A percentile compares a stretch with the other conserved stretches of the same genome.
phyloP scores from a whole-genome alignment of 2,329 filamentous ascomycete genomes.

The Colletotrichum cordylinicola region DNA sequence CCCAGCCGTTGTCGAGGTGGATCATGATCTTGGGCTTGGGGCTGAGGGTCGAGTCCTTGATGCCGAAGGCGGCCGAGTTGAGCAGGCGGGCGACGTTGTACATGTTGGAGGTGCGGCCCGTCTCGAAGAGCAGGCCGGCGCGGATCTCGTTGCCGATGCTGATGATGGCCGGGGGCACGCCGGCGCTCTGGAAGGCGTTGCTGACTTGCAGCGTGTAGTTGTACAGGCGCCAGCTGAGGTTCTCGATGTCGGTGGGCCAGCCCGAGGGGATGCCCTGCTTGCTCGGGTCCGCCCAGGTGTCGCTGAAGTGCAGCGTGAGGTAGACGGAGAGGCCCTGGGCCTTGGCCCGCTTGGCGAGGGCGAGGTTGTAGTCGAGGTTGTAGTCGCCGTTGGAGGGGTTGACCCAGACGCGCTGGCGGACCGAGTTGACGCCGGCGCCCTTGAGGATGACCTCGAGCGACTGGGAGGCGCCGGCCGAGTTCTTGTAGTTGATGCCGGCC shows the following conservation, averaged over 20 bases:
- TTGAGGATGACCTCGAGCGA: slow-evolving; percentile 69
- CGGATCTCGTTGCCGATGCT: slow-evolving; percentile 79
- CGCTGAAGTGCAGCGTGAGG: slow-evolving; percentile 70
- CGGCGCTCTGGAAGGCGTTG: slow-evolving; percentile 63
- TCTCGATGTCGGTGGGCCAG: slow-evolving; percentile 66
- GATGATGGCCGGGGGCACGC: slow-evolving; percentile 64
- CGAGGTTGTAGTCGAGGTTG: slow-evolving; percentile 73
- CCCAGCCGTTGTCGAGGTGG: slow-evolving; percentile 79
- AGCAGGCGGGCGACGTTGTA: slow-evolving; percentile 69
- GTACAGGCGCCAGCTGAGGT: slow-evolving; percentile 67
- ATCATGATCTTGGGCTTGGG: slow-evolving; percentile 73
- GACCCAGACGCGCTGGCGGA: slow-evolving; percentile 76
- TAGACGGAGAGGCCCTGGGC: slow-evolving; percentile 66
- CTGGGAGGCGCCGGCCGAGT: slow-evolving; percentile 53
- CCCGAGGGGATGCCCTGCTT: slow-evolving; percentile 67
- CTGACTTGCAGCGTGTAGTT: slow-evolving; percentile 71
- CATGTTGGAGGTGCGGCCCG: slow-evolving; percentile 60
- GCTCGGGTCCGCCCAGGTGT: slow-evolving; percentile 74
- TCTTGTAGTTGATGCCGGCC: slow-evolving; percentile 66
- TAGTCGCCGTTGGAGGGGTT: slow-evolving; percentile 70
- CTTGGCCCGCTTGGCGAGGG: slow-evolving; percentile 69
- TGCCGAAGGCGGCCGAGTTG: slow-evolving; percentile 66
- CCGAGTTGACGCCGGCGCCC: slow-evolving; percentile 69
- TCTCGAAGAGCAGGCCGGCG: slow-evolving; percentile 69
- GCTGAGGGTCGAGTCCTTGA: slow-evolving; percentile 65